Percentiles rank a stretch among this genome's conserved stretches.
These are phyloP conservation scores for Tripterygium wilfordii DNA, from an alignment of 177 flowering plant genomes.

Conservation along the genomic window DNA sequence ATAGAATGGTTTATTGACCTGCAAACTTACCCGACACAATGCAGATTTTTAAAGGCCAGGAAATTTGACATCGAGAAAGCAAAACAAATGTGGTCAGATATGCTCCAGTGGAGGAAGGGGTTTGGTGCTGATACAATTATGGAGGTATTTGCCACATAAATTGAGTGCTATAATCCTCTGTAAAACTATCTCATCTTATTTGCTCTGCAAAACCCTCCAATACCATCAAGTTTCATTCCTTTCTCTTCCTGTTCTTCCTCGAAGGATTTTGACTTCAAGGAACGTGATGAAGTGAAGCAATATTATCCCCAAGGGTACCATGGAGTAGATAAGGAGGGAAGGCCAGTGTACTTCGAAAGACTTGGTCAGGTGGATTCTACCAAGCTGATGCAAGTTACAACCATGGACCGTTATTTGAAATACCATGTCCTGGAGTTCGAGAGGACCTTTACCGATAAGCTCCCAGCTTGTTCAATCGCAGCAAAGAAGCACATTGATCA, in stretches of 20 bases:
- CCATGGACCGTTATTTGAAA: conserved; percentile 78
- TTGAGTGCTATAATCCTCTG: no score
- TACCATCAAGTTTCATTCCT: no score
- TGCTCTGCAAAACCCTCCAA: no score
- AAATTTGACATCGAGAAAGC: conserved; percentile 53
- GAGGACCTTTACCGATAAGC: conserved; percentile 64
- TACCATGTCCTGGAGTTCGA: conserved; percentile 94
- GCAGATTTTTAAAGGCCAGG: conserved; percentile 58
- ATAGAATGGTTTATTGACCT: neutral
- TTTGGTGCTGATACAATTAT: conserved; percentile 52
- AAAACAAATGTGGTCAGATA: conserved; percentile 63
- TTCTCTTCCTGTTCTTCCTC: conserved; percentile 9
- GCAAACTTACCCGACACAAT: neutral
- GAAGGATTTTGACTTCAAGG: conserved; percentile 78
- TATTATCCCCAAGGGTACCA: conserved; percentile 96
- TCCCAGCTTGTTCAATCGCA: conserved; percentile 91
- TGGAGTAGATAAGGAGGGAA: conserved; percentile 91
- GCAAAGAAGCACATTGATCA: conserved; percentile 83
- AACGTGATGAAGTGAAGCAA: conserved; percentile 50
- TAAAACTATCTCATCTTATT: no score
- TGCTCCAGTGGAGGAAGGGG: conserved; percentile 61
- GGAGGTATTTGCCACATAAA: no score
- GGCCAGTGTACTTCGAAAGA: conserved; percentile 78
- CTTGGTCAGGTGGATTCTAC: conserved; percentile 74
- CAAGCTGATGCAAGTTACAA: conserved; percentile 85